Base-by-base conservation (phyloP, 163 green algal species). In the Scenedesmus sp. region DNA sequence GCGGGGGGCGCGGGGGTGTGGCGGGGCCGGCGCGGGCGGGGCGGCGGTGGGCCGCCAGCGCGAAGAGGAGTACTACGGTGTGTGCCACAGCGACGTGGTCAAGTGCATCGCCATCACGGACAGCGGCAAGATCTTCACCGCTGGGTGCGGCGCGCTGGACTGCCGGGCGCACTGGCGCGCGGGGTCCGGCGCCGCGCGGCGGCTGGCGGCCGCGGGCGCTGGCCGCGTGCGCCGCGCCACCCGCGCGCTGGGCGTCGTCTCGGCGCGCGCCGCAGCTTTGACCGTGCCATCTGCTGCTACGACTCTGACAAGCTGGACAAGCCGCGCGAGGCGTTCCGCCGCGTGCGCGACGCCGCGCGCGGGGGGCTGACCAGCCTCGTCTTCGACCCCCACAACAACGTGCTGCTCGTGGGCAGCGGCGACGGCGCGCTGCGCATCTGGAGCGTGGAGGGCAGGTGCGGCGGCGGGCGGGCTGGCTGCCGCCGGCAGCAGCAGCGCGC, bases 251-350 rank as follows among this genome's bases (percentile, higher is more conserved):
- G n/a, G n/a, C n/a, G n/a, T n/a, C n/a, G n/a, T n/a, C n/a, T n/a
- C n/a, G n/a, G n/a, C n/a, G n/a, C n/a, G n/a, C 39, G 0, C 22
- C 51, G 42, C 79, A 92, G 88, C 54, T 92, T 84, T 81, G 87
- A 93, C 80, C 85, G 86, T 29, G 82, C 73, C 50, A 83, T 93
- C 13, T 91, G 87, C 77, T 83, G 87, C 33, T 91, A 90, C 56
- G 88, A 93, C 60, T 85, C 84, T 63, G 88, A 93, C 65, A 91
- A 91, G 74, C 80, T 89, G 50, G 85, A 91, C 66, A 91, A 93
- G 75, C 85, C 87, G 2, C 85, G 80, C 34, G 88, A 93, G 60
- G 54, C 82, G 10, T 90, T 90, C 78, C 81, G 83, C n/a, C 83
- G 84, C 44, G 83, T 90, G 4, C 81, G 78, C 29, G 89, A 92